Conservation (phyloP, 345 rosid species). For the Luvunga scandens region DNA sequence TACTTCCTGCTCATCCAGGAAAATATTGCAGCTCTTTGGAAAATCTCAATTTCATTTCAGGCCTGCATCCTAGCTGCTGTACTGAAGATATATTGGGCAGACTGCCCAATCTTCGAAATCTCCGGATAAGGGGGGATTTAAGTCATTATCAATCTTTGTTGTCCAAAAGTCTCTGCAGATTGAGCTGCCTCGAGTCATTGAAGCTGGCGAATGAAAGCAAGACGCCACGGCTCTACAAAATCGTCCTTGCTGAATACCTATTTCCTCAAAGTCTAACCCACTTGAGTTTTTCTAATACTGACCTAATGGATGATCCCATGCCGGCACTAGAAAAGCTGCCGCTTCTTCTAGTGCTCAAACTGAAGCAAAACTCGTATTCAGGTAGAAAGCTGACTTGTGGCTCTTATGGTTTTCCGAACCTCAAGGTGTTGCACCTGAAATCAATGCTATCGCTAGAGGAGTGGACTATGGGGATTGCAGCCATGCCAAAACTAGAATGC, state of each 20-base stretch:
- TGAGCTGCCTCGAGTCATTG: background rate
- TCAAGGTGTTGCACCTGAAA: background rate
- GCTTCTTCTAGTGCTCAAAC: background rate
- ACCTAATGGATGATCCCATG: background rate
- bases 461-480: background rate
- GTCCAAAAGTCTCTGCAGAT: background rate
- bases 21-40: background rate
- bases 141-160: background rate
- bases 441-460: slow-evolving; percentile 6
- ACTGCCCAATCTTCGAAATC: background rate
- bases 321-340: background rate
- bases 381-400: background rate
- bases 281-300: background rate
- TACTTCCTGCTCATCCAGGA: background rate
- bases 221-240: background rate
- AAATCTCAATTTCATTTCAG: background rate
- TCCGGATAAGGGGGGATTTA: background rate
- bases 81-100: background rate
- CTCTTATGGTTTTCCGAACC: background rate
- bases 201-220: background rate
- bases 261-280: background rate
- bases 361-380: background rate
- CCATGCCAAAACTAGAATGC: background rate
- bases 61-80: background rate
- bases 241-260: background rate